Conservation (phyloP, 495 filamentous ascomycete species). For the Hypoxylon perforatum region DNA sequence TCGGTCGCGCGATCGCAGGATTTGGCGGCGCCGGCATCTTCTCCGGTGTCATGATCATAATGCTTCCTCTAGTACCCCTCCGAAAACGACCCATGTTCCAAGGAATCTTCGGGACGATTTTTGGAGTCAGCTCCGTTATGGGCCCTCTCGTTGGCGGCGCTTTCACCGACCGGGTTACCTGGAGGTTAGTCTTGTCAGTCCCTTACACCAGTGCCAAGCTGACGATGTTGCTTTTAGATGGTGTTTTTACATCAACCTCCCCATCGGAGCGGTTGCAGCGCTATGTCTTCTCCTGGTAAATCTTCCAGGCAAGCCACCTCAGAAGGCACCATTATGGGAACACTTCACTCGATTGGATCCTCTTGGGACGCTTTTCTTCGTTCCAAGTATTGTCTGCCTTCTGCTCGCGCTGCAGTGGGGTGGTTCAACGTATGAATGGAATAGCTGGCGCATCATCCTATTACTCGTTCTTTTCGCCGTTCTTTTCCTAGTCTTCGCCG, state of each 20-base stretch:
- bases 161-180: conserved; percentile 59
- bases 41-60: conserved; percentile 65
- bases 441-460: conserved; percentile 71
- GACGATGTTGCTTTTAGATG: conserved; percentile 40
- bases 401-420: conserved; percentile 89
- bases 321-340: conserved; percentile 47
- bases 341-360: conserved; percentile 73
- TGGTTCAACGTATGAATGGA: conserved; percentile 77
- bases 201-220: conserved; percentile 2
- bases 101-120: conserved; percentile 66
- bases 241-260: conserved; percentile 75
- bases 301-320: conserved; percentile 48
- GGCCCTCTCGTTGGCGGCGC: conserved; percentile 62
- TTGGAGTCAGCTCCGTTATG: conserved; percentile 61
- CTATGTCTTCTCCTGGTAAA: conserved; percentile 61
- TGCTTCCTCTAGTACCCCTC: conserved; percentile 67
- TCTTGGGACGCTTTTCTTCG: conserved; percentile 74
- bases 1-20: conserved; percentile 72
- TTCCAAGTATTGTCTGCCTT: conserved; percentile 77
- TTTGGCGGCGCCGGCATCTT: conserved; percentile 66
- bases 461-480: conserved; percentile 74
- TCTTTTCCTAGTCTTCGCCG: conserved; percentile 69
- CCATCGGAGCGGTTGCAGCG: conserved; percentile 64
- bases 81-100: conserved; percentile 65
- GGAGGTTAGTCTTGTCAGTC: conserved; percentile 53